phyloP scores from a whole-genome alignment of 768 basidiomycete species.

The Lactarius psammicola region DNA sequence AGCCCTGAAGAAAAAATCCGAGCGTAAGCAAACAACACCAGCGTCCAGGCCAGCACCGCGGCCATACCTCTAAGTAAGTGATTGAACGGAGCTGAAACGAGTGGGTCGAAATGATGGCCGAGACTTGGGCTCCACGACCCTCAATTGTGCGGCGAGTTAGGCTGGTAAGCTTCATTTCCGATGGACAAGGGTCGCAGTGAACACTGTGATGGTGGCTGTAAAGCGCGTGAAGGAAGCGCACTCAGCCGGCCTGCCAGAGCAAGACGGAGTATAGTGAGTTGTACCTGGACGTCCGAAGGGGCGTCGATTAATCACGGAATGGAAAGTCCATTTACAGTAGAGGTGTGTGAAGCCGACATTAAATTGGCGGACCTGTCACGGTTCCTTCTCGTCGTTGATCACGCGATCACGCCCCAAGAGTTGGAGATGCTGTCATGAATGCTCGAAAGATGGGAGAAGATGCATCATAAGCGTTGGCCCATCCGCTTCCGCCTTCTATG shows the following conservation, averaged over 20 bases:
- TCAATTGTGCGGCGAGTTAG: background rate
- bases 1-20: no score
- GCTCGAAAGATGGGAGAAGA: background rate
- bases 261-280: background rate
- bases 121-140: background rate
- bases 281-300: conserved; percentile 2
- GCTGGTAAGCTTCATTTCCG: background rate
- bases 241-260: background rate
- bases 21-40: no score
- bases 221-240: background rate
- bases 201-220: background rate
- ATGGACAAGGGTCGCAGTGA: background rate
- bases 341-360: background rate
- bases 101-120: background rate
- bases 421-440: background rate
- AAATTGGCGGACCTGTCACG: no score
- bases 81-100: background rate
- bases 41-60: background rate
- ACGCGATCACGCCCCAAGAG: no score
- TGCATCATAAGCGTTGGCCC: background rate
- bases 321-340: background rate
- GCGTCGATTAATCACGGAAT: conserved; percentile 5
- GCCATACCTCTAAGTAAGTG: background rate
- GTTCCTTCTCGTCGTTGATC: background rate
- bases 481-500: background rate